Evolutionary conservation across 306 rosid genomes (phyloP), one percentile per base, ranked within the genome.

Genomic region (Alnus glutinosa): DNA sequence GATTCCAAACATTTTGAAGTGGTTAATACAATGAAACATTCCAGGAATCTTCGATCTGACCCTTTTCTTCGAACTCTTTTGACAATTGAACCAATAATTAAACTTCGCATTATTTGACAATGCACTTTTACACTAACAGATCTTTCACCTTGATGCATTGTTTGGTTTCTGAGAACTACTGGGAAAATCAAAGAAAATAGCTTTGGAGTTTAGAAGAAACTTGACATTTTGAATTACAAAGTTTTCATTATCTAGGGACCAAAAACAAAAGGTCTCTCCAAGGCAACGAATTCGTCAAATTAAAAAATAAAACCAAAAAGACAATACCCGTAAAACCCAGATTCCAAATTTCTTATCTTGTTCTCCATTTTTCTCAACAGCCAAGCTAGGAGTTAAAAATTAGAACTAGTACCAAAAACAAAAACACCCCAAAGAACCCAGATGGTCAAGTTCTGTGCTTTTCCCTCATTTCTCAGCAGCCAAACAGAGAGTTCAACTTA

Each of bases 61-160:
- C 70, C 73, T 2, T 1, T 28, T 10, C 37, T 28, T 46, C 52
- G 52, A 77, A 85, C 75, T 77, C 48, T 74, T 18, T 39, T 3
- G 71, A 79, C 67, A 63, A 51, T 71, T 71, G 73, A 85, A 77
- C 78, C 55, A 5, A 77, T 44, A 82, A 49, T 76, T 75, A 49
- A 75, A 23, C 76, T 54, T 81, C 67, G 46, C 44, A 19, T 9
- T 18, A 46, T 23, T 76, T 36, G 67, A 12, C 68, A 63, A 85
- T 74, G 80, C 64, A 39, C 7, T 61, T 46, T 4, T 4, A 75
- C 5, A 62, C 10, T 68, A 32, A 36, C 71, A 81, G 83, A 78
- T 81, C 78, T 74, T 70, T 49, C 54, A 49, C 52, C 77, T 69
- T 19, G 72, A 37, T 8, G 18, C 37, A 36, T 50, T 13, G 61